A percentile compares a stretch with the other conserved stretches of the same genome.
Conservation (phyloP, 805 yeast species). For the Saccharomyces jurei region DNA sequence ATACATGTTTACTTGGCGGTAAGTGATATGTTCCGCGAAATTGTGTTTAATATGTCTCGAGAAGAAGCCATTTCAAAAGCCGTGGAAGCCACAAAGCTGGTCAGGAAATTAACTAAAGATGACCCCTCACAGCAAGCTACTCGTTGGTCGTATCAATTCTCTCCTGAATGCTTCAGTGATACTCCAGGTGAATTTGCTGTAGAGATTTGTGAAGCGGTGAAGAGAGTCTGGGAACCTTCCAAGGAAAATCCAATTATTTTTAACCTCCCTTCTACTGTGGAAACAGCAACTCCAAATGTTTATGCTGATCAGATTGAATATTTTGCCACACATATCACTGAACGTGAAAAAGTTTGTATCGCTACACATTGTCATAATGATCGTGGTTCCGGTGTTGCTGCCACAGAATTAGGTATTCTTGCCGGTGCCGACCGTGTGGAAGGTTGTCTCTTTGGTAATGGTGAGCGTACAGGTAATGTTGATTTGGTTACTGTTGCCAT, state of each 20-base stretch:
- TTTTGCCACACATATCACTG: slow-evolving; percentile 50
- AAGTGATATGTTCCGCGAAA: slow-evolving; percentile 63
- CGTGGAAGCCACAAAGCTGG: slow-evolving; percentile 52
- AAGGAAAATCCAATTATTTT: slow-evolving; percentile 61
- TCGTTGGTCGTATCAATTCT: slow-evolving; percentile 67
- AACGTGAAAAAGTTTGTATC: slow-evolving; percentile 63
- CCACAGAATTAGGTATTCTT: slow-evolving; percentile 70
- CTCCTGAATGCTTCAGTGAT: slow-evolving; percentile 75
- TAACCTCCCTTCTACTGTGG: slow-evolving; percentile 81
- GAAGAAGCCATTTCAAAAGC: slow-evolving; percentile 55
- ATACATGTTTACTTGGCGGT: slow-evolving; percentile 73
- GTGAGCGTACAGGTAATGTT: slow-evolving; percentile 84
- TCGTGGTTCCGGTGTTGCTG: slow-evolving; percentile 86
- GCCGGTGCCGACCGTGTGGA: slow-evolving; percentile 88
- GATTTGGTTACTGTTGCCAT: slow-evolving; percentile 72
- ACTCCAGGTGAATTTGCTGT: slow-evolving; percentile 57
- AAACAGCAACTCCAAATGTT: slow-evolving; percentile 71
- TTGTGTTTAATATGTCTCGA: slow-evolving; percentile 55
- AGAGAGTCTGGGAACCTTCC: slow-evolving; percentile 65
- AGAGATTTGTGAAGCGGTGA: slow-evolving; percentile 66
- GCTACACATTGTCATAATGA: slow-evolving; percentile 81
- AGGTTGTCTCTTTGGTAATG: slow-evolving; percentile 79
- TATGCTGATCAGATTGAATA: slow-evolving; percentile 82
- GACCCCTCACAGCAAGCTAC: slow-evolving; percentile 46
- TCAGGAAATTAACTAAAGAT: slow-evolving; percentile 62